Base-by-base conservation (phyloP, 495 filamentous ascomycete genomes). In the Entonaema liquescens region DNA sequence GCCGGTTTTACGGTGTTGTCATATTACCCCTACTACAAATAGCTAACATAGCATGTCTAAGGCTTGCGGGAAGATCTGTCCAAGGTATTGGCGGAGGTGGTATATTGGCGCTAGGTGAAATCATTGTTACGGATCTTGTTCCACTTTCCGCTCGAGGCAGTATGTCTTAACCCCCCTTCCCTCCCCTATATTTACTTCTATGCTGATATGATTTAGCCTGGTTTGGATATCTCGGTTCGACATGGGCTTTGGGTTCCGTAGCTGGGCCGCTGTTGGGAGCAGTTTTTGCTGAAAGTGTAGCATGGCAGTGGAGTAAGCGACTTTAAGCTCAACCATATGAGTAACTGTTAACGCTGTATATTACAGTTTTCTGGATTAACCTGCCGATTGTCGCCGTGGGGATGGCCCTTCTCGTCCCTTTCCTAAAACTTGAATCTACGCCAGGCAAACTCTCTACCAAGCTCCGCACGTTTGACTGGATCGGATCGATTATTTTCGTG, bases 191-290 rank as follows among this genome's bases (percentile, higher is more conserved):
- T 2, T 23, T 35, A 13, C 5, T 23, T 13, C 8, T 13, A 35
- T 15, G 33, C 33, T 58, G 2, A 58, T 58, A 36, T 21, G 26
- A 19, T 17, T 15, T 13, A 58, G 55, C 55, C 12, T 58, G 55
- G 55, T 58, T 58, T 23, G 55, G 55, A 36, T 58, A 58, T 58
- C 55, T 58, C 19, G 55, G 55, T 58, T 58, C 55, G 15, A 58
- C 33, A 21, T 58, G 55, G 55, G 55, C 55, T 2, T 58, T 58
- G 21, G 55, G 55, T 23, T 58, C 55, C 3, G 55, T 58, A 3
- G 55, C 55, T 12, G 55, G 55, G 9, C 55, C 55, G 21, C 23
- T 58, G 17, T 23, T 58, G 21, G 55, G 55, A 25, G 8, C 55
- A 4, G 55, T 33, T 8, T 58, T 58, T 19, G 55, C 55, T 19